Evolutionary conservation across 2,329 filamentous ascomycete genomes (phyloP), one percentile per base, ranked within the genome.

Genomic region (Coniosporium tulheliwenetii): DNA sequence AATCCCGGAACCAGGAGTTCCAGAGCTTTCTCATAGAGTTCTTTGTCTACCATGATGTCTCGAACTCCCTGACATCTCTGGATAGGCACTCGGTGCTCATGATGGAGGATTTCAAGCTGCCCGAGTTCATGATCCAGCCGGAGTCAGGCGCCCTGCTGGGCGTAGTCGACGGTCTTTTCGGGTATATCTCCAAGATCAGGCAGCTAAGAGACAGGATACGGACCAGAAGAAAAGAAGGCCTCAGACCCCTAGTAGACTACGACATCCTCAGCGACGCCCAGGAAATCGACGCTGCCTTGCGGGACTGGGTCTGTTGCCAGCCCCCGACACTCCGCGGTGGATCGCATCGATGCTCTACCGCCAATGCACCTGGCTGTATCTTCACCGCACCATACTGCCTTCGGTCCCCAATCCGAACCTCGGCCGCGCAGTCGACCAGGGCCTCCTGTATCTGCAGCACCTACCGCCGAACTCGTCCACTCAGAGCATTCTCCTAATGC

Each of bases 131-230:
- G 38, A 65, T 71, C 29, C 69, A 71, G 39, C 65, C 69, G 1
- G 66, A 71, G 47, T 71, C 69, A 2, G 71, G 70, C 8, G 67
- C 64, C n/a, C 67, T 93, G 4, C 67, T 93, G 5, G 86, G 86
- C 15, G 79, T 93, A 19, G 77, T 81, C 34, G 85, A 94, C 51
- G 84, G 84, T 1, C 66, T 94, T 2, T 86, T 93, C 54, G 71
- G 73, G 30, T 79, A 82, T 53, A 77, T 94, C 29, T 79, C 80
- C 7, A 76, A 83, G 51, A 89, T 93, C 44, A 85, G 83, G 1
- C 73, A 74, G 10, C 73, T 94, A 32, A 74, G 85, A 35, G 81
- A 87, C 56, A 70, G 69, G 2, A 81, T 93, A 45, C 75, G 86
- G 5, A 64, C 67, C 30, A 77, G 84, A 39, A 78, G 85, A 49